These are phyloP conservation scores for Kuraishia capsulata DNA, from an alignment of 805 yeast species.

Conservation along the genomic window DNA sequence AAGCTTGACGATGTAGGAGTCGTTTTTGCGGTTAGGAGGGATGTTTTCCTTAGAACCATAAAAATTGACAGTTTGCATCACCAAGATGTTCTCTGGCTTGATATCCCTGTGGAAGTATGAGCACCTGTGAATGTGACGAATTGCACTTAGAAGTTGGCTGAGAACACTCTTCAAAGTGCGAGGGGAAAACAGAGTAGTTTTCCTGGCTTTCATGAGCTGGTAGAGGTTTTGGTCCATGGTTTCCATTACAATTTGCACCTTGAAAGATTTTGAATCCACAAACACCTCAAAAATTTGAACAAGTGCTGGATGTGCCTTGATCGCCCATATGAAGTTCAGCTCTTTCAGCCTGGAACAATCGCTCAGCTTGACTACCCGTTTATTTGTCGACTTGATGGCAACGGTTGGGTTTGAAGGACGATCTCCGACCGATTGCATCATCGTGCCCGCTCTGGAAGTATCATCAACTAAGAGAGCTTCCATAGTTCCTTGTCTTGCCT, in stretches of 20 bases:
- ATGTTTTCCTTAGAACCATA: conserved; percentile 31
- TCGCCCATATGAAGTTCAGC: conserved; percentile 52
- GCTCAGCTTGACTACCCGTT: conserved; percentile 38
- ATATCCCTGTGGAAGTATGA: conserved; percentile 81
- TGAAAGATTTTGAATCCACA: conserved; percentile 49
- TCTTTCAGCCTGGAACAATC: conserved; percentile 58
- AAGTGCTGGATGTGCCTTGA: conserved; percentile 64
- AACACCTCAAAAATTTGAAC: conserved; percentile 75
- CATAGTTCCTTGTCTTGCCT: conserved; percentile 21
- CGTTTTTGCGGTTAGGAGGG: conserved; percentile 29
- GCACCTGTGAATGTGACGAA: conserved; percentile 69
- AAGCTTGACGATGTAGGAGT: conserved; percentile 55
- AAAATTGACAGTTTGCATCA: conserved; percentile 47
- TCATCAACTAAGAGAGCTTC: conserved; percentile 11
- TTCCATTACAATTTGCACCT: conserved; percentile 82
- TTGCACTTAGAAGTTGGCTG: conserved; percentile 65
- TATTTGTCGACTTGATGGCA: conserved; percentile 77
- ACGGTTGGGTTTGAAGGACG: conserved; percentile 27
- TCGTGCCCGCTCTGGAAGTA: conserved; percentile 25
- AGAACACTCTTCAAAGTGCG: conserved; percentile 56
- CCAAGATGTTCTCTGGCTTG: conserved; percentile 87
- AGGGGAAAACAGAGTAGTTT: conserved; percentile 41
- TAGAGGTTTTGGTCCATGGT: conserved; percentile 74
- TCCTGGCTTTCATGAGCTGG: conserved; percentile 63
- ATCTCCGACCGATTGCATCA: conserved; percentile 33